Base-by-base conservation (phyloP, 768 basidiomycete genomes). In the Strobilomyces confusus region DNA sequence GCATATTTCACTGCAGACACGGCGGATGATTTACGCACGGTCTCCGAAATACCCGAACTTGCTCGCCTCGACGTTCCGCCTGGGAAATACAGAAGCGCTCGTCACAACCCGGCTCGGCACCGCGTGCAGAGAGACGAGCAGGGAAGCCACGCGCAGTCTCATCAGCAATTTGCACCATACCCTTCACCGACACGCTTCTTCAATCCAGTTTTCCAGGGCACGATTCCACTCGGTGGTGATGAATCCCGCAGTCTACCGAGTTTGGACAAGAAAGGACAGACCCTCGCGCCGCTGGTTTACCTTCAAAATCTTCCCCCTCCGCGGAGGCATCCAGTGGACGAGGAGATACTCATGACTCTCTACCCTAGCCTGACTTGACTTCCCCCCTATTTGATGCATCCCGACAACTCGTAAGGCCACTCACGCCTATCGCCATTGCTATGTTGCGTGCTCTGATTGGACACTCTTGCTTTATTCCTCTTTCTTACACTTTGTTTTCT, bases 1-100 rank as follows among this genome's bases (percentile, higher is more conserved):
- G 89, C 89, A 9, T 91, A 91, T 70, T 89, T 83, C 62, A 87
- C 84, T 0, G 77, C 82, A 38, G 82, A 85, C 29, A 80, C 82
- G 0, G 65, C 81, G 30, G 75, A 84, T 48, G 70, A 73, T 47
- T 75, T 91, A 20, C 69, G 63, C 43, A 83, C 80, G 3, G 77
- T 91, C 41, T 78, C 86, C 48, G 80, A 87, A 46, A 68, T 80
- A 40, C 79, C 81, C 13, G 67, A 75, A 40, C 76, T 91, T 43
- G 74, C 77, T 11, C 60, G 64, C 33, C 63, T 91, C 22, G 64
- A 68, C 8, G 82, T 85, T 34, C 87, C 89, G 0, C 66, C 67
- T 5, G 82, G 81, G 19, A 77, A 71, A 51, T 91, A 90, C 59
- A 77, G 74, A 55, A 85, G 84, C 60, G 87, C 87, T 5, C 80